These are phyloP conservation scores for Elsinoe fawcettii DNA, from an alignment of 2,329 filamentous ascomycete species.

Conservation along the genomic window DNA sequence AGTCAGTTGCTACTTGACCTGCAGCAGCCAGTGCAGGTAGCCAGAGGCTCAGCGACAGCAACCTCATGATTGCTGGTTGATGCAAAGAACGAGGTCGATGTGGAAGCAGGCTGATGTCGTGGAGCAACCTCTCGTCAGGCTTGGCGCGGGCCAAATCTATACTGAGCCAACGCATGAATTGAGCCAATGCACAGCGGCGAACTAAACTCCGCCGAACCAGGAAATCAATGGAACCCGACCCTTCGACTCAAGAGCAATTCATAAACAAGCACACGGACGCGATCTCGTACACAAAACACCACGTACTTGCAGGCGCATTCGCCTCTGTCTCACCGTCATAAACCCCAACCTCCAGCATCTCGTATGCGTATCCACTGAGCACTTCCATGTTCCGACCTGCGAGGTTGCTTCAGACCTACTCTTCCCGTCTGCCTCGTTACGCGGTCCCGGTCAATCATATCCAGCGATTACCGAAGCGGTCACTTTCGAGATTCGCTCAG, in stretches of 20 bases:
- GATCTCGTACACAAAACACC: constrained; percentile 7
- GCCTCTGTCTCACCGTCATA: neutral
- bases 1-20: constrained; percentile 23
- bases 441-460: neutral
- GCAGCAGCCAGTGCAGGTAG: constrained; percentile 35
- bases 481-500: neutral
- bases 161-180: no score
- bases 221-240: neutral
- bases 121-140: neutral
- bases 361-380: neutral
- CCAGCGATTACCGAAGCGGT: neutral
- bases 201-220: constrained; percentile 3
- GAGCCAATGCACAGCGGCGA: neutral
- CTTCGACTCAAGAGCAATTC: neutral
- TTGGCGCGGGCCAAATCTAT: neutral
- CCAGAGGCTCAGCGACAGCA: constrained; percentile 34
- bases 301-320: neutral
- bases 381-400: constrained; percentile 13
- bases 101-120: constrained; percentile 6
- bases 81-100: neutral
- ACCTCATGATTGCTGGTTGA: constrained; percentile 33
- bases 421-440: constrained; percentile 10
- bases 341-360: neutral
- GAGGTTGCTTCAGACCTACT: constrained; percentile 6
- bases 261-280: constrained; percentile 11